Percentiles rank a stretch among this genome's conserved stretches.
These are phyloP conservation scores for Hypoxylon lienhwacheense DNA, from an alignment of 495 filamentous ascomycete species.

Conservation along the genomic window DNA sequence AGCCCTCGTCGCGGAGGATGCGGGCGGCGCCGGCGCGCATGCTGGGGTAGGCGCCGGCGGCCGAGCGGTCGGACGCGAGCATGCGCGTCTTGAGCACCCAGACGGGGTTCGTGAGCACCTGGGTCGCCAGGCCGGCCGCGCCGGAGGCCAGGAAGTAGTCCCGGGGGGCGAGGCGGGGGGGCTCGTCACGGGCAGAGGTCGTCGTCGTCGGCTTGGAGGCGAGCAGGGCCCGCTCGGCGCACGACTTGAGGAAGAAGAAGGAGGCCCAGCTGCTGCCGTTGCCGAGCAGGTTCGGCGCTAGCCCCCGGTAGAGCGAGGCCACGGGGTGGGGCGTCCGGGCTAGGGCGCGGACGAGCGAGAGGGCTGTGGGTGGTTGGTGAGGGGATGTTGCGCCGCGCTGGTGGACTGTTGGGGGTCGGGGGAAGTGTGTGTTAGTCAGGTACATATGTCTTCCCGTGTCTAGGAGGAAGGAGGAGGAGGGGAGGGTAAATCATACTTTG, in stretches of 20 bases:
- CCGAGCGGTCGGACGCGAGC: constrained; percentile 74
- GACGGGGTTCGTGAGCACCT: constrained; percentile 87
- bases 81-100: constrained; percentile 99
- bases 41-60: constrained; percentile 79
- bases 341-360: constrained; percentile 50
- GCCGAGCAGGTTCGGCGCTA: constrained; percentile 86
- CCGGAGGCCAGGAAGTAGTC: constrained; percentile 87
- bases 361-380: constrained; percentile 40
- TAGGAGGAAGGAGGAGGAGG: background rate
- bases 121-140: constrained; percentile 71
- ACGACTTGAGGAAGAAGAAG: constrained; percentile 74
- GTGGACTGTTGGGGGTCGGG: constrained; percentile 37
- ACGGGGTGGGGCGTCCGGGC: constrained; percentile 50
- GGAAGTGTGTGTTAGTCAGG: too few species aligned
- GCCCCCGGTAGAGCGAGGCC: constrained; percentile 79
- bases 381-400: constrained; percentile 38
- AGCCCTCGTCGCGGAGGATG: constrained; percentile 69
- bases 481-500: constrained; percentile 61
- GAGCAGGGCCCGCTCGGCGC: constrained; percentile 46
- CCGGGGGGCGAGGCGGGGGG: constrained; percentile 64
- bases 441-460: background rate
- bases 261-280: constrained; percentile 89
- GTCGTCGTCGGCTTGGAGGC: constrained; percentile 23
- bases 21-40: constrained; percentile 67
- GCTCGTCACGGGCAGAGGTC: too few species aligned